Evolutionary conservation across 140 eudicot species (phyloP).

Genomic region (Eryngium alpinum): DNA sequence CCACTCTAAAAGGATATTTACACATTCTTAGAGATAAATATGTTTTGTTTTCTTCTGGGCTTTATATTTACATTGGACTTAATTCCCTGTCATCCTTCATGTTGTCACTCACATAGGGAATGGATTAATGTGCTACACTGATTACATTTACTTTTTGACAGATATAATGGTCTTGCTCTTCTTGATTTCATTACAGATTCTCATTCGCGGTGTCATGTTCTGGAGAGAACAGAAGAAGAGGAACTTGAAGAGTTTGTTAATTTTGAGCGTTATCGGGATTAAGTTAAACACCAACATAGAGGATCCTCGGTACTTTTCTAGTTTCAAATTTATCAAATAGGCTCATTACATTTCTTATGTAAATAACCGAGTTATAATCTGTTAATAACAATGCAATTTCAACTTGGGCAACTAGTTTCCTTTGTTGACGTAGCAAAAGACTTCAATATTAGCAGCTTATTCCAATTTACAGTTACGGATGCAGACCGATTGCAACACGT

Average conservation of each 20-base stretch:
- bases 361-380: constrained; percentile 20
- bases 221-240: constrained; percentile 87
- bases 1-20: too few relatives aligned
- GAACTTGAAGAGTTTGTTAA: constrained; percentile 98
- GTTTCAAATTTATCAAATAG: constrained; percentile 38
- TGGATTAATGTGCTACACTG: constrained; percentile 6
- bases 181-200: constrained; percentile 91
- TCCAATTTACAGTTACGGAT: constrained; percentile 61
- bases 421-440: constrained; percentile 22
- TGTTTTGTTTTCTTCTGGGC: too few relatives aligned
- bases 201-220: constrained; percentile 55
- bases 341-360: constrained; percentile 24
- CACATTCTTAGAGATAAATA: too few relatives aligned
- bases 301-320: constrained; percentile 99
- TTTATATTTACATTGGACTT: too few relatives aligned
- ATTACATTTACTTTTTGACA: constrained; percentile 25
- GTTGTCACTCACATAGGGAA: constrained; percentile 9
- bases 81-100: too few relatives aligned
- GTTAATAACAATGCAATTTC: constrained; percentile 30
- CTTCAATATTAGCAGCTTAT: constrained; percentile 10
- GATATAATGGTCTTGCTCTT: constrained; percentile 99
- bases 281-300: constrained; percentile 99
- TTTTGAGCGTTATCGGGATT: constrained; percentile 99
- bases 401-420: constrained; percentile 22
- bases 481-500: constrained; percentile 92